Percentiles rank a stretch among this genome's conserved stretches.
Evolutionary conservation across 2,329 filamentous ascomycete species (phyloP).

Genomic region (Alternaria arborescens): DNA sequence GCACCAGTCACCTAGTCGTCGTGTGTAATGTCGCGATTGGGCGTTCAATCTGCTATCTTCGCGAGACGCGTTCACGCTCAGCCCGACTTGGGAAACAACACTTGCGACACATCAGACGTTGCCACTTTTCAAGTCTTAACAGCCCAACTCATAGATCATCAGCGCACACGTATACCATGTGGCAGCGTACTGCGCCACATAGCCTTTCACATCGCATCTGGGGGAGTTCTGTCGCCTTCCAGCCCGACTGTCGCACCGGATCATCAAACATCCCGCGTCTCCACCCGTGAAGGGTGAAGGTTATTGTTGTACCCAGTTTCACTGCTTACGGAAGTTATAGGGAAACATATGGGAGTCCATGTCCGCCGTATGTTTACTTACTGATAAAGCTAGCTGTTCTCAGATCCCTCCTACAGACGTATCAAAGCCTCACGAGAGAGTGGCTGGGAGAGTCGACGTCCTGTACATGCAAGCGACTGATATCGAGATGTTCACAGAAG

Average conservation of each 20-base stretch:
- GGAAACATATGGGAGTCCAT: background rate
- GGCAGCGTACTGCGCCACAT: background rate
- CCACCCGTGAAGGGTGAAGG: no score
- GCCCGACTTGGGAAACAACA: no score
- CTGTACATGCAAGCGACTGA: background rate
- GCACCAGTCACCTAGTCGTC: background rate
- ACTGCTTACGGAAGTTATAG: background rate
- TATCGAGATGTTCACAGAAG: background rate
- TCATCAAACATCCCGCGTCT: background rate
- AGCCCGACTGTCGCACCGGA: background rate
- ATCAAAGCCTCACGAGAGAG: no score
- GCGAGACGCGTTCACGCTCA: background rate
- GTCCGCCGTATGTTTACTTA: no score
- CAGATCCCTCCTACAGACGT: no score
- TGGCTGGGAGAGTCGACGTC: no score
- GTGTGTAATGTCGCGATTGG: background rate
- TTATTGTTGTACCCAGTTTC: background rate
- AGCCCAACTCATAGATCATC: background rate
- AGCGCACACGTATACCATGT: background rate
- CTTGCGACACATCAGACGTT: background rate
- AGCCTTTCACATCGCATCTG: background rate
- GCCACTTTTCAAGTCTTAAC: background rate
- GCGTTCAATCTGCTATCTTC: background rate
- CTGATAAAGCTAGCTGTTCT: no score
- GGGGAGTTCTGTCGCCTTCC: background rate